Conservation (phyloP, 2,329 filamentous ascomycete species). For the Cladosporium sp. region DNA sequence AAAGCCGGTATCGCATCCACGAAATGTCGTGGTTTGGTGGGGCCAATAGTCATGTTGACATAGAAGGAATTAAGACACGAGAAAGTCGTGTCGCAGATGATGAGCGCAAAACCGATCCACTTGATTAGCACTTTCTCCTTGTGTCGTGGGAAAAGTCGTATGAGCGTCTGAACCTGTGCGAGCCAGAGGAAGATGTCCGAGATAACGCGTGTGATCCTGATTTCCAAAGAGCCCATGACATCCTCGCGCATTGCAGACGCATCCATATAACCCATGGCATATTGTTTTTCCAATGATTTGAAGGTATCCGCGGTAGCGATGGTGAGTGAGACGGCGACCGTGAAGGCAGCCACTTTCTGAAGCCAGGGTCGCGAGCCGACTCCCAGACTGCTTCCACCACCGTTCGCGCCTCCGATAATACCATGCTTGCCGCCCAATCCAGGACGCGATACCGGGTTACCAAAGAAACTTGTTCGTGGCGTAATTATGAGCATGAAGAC, state of each 20-base stretch:
- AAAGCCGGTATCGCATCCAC: slow-evolving; percentile 86
- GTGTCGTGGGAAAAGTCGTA: slow-evolving; percentile 90
- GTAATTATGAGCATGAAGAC: slow-evolving; percentile 93
- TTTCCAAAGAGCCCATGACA: slow-evolving; percentile 78
- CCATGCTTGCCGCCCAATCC: slow-evolving; percentile 61
- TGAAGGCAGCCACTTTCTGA: slow-evolving; percentile 64
- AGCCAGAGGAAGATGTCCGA: slow-evolving; percentile 97
- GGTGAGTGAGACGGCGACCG: slow-evolving; percentile 75
- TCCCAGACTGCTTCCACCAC: slow-evolving; percentile 61
- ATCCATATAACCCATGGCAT: slow-evolving; percentile 73
- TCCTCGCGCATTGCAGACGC: slow-evolving; percentile 67
- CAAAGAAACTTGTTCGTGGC: slow-evolving; percentile 86
- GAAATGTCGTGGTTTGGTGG: slow-evolving; percentile 64
- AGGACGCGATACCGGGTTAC: slow-evolving; percentile 55
- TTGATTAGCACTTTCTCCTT: slow-evolving; percentile 98
- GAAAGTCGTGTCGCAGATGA: slow-evolving; percentile 85
- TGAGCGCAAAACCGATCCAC: slow-evolving; percentile 93
- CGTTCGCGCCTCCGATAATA: slow-evolving; percentile 76
- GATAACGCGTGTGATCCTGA: slow-evolving; percentile 85
- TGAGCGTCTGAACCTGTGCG: slow-evolving; percentile 93
- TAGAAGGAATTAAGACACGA: slow-evolving; percentile 85
- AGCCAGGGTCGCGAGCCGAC: slow-evolving; percentile 92
- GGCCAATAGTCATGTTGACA: slow-evolving; percentile 45
- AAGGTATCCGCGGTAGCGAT: slow-evolving; percentile 93
- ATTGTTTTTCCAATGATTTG: slow-evolving; percentile 75